Percentiles rank a stretch among this genome's conserved stretches.
Conservation (phyloP, 2,329 filamentous ascomycete species). For the Ascochyta lentis region DNA sequence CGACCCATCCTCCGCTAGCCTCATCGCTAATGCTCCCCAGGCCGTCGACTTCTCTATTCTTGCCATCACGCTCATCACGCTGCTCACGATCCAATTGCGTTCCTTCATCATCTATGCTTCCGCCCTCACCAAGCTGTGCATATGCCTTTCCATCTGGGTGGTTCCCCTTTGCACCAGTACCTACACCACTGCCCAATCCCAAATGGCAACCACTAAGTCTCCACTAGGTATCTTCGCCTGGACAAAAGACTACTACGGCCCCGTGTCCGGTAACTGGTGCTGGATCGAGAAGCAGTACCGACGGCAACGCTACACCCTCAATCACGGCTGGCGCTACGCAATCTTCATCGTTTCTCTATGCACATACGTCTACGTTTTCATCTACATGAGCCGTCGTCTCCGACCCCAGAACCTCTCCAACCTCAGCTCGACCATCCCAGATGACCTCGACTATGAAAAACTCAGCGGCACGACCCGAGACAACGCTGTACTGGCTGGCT, state of each 20-base stretch:
- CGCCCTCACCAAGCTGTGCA: slow-evolving; percentile 36
- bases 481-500: slow-evolving; percentile 12
- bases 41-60: slow-evolving; percentile 52
- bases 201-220: not conserved
- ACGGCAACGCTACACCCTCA: slow-evolving; percentile 54
- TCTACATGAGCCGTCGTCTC: slow-evolving; percentile 36
- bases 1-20: too few relatives aligned
- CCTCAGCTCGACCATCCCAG: slow-evolving; percentile 8
- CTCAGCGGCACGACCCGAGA: not conserved
- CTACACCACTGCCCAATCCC: not conserved
- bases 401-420: slow-evolving; percentile 14
- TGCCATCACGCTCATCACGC: slow-evolving; percentile 54
- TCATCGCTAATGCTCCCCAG: slow-evolving; percentile 5
- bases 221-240: slow-evolving; percentile 10
- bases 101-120: slow-evolving; percentile 44
- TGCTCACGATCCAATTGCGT: slow-evolving; percentile 50
- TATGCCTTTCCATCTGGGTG: slow-evolving; percentile 52
- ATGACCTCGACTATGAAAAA: not conserved
- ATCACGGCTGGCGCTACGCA: slow-evolving; percentile 56
- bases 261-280: slow-evolving; percentile 58
- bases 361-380: slow-evolving; percentile 55
- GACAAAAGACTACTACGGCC: slow-evolving; percentile 27
- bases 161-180: slow-evolving; percentile 50
- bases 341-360: slow-evolving; percentile 52
- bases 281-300: slow-evolving; percentile 52